phyloP scores from a whole-genome alignment of 2,329 filamentous ascomycete species.

The Epichloe gansuensis region DNA sequence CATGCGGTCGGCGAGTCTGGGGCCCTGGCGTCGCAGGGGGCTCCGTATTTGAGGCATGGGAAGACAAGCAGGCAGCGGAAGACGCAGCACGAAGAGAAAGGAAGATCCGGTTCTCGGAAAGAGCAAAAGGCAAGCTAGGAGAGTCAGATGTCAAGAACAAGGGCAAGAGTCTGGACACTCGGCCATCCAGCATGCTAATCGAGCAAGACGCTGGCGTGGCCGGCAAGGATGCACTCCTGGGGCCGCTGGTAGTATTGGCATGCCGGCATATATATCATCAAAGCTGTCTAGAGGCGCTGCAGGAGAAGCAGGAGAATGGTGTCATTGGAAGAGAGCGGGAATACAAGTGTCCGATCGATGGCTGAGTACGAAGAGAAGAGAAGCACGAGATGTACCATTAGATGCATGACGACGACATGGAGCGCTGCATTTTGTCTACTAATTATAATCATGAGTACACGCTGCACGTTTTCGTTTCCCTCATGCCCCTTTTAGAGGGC shows the following conservation, averaged over 20 bases:
- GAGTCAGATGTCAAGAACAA: slow-evolving; percentile 24
- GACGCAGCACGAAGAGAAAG: slow-evolving; percentile 31
- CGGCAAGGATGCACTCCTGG: slow-evolving; percentile 38
- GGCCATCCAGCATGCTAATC: slow-evolving; percentile 28
- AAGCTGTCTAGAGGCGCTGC: slow-evolving; percentile 53
- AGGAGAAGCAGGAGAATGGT: slow-evolving; percentile 37
- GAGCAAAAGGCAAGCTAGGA: slow-evolving; percentile 24
- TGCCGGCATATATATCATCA: slow-evolving; percentile 62
- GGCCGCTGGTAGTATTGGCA: slow-evolving; percentile 53
- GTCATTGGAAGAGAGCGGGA: slow-evolving; percentile 34
- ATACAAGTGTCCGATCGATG: slow-evolving; percentile 46
- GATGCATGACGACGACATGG: slow-evolving; percentile 1
- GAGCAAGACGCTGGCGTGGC: slow-evolving; percentile 15
- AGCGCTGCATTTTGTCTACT: background rate
- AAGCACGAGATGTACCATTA: slow-evolving; percentile 3
- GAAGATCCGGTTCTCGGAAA: slow-evolving; percentile 23
- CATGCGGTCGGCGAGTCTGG: slow-evolving; percentile 73
- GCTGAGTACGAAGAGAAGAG: slow-evolving; percentile 19
- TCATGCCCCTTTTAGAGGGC: no score
- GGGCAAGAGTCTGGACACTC: slow-evolving; percentile 29
- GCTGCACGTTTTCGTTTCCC: no score
- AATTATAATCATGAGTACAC: no score
- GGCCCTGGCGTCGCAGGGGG: slow-evolving; percentile 65
- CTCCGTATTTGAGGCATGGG: slow-evolving; percentile 71
- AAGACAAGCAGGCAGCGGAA: slow-evolving; percentile 43